Conservation (phyloP, 306 rosid species). For the Senna siamea region DNA sequence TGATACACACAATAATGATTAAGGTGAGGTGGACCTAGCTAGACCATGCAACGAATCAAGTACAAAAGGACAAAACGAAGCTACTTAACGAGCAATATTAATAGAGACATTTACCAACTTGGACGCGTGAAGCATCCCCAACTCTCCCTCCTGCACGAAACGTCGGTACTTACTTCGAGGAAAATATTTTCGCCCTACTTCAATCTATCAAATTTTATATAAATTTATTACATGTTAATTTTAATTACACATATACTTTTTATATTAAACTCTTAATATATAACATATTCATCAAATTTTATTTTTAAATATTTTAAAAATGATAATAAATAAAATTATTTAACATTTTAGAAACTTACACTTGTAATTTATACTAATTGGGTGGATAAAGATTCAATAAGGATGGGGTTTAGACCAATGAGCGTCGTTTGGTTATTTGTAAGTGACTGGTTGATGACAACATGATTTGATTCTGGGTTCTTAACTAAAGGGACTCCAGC, state of each 20-base stretch:
- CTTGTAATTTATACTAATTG: too few species aligned
- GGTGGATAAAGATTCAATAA: background rate
- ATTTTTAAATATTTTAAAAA: too few species aligned
- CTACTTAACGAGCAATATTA: background rate
- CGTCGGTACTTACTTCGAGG: too few species aligned
- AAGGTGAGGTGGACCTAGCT: slow-evolving; percentile 38
- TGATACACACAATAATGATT: slow-evolving; percentile 18
- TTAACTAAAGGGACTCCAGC: background rate
- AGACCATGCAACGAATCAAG: slow-evolving; percentile 50
- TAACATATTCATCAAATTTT: too few species aligned
- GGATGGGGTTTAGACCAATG: background rate
- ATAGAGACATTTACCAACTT: slow-evolving; percentile 26
- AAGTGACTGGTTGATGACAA: background rate
- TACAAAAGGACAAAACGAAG: slow-evolving; percentile 41
- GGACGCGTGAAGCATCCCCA: background rate
- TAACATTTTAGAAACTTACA: too few species aligned
- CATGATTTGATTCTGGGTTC: background rate
- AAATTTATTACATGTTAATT: too few species aligned
- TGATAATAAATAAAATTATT: too few species aligned
- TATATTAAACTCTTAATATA: too few species aligned
- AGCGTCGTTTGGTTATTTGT: background rate
- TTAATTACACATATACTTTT: too few species aligned
- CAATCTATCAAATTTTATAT: too few species aligned
- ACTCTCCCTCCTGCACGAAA: too few species aligned
- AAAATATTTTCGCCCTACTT: too few species aligned